Percentiles rank a stretch among this genome's conserved stretches.
Evolutionary conservation across 306 rosid species (phyloP).

Genomic region (Prunus davidiana): DNA sequence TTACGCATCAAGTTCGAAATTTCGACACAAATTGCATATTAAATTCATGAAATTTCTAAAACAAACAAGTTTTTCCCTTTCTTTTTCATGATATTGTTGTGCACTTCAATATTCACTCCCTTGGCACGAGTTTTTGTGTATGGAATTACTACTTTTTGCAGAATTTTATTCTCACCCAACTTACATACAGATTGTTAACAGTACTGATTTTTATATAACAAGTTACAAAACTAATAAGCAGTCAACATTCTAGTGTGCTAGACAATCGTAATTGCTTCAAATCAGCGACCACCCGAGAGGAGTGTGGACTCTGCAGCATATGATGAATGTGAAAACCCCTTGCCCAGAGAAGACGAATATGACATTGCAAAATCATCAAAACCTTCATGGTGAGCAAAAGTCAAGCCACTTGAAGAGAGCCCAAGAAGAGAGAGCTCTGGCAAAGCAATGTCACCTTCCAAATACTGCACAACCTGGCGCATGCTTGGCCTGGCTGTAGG

Average conservation of each 20-base stretch:
- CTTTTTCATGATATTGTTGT: too few species aligned
- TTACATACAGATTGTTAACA: not conserved
- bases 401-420: not conserved
- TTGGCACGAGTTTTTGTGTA: too few species aligned
- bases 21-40: not conserved
- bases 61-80: too few species aligned
- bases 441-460: slow-evolving; percentile 35
- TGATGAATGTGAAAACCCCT: not conserved
- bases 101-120: too few species aligned
- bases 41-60: not conserved
- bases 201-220: not conserved
- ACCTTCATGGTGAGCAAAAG: not conserved
- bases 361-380: not conserved
- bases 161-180: not conserved
- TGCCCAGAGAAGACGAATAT: not conserved
- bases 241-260: not conserved
- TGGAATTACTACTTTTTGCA: too few species aligned
- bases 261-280: not conserved
- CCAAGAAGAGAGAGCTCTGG: slow-evolving; percentile 20
- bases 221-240: not conserved
- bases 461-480: slow-evolving; percentile 49
- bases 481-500: slow-evolving; percentile 55
- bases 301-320: slow-evolving; percentile 28
- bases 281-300: slow-evolving; percentile 50
- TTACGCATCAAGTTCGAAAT: too few species aligned